phyloP scores from a whole-genome alignment of 2,329 filamentous ascomycete species.

The Ceratocystis albifundus region DNA sequence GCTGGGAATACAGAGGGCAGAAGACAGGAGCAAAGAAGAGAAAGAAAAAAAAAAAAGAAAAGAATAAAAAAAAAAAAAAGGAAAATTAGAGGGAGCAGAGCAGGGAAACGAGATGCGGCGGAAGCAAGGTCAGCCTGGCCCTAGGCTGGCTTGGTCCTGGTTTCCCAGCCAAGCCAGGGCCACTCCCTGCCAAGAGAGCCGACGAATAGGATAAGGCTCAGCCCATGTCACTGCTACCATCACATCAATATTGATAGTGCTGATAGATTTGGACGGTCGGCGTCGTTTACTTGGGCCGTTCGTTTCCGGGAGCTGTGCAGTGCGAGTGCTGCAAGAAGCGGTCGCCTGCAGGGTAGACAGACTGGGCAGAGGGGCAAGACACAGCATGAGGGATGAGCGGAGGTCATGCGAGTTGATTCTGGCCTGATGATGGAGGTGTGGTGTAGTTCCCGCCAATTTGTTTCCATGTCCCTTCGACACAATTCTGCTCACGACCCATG shows the following conservation, averaged over 20 bases:
- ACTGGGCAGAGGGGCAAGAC: too few relatives aligned
- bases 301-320: too few relatives aligned
- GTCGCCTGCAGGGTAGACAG: too few relatives aligned
- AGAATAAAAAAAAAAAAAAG: not conserved
- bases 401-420: not conserved
- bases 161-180: too few relatives aligned
- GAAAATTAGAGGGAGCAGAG: not conserved
- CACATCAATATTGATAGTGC: too few relatives aligned
- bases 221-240: not conserved
- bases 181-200: constrained; percentile 1
- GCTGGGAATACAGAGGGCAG: not conserved
- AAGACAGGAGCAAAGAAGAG: not conserved
- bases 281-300: too few relatives aligned
- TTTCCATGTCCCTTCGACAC: not conserved
- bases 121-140: not conserved
- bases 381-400: not conserved
- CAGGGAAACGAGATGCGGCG: not conserved
- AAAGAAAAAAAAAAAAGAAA: too few relatives aligned
- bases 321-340: too few relatives aligned
- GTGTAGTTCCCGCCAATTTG: not conserved
- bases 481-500: constrained; percentile 1
- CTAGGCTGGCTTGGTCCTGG: not conserved
- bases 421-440: not conserved
- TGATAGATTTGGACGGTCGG: too few relatives aligned
- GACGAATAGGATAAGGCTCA: not conserved